These are phyloP conservation scores for Catharanthus roseus DNA, from an alignment of 257 asterid genomes.

Conservation along the genomic window DNA sequence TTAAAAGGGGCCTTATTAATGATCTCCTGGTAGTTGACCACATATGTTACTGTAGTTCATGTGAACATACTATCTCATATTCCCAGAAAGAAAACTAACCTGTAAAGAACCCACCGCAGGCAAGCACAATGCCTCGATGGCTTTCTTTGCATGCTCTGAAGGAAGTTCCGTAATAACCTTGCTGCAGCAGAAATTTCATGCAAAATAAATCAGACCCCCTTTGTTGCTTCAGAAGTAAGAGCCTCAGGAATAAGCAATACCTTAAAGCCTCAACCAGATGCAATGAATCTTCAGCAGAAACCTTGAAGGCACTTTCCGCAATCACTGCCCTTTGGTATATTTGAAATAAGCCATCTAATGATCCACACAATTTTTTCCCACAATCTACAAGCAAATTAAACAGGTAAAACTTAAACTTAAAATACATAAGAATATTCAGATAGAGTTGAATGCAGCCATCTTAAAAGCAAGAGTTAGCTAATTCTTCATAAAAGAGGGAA, in stretches of 20 bases:
- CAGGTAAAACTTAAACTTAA: slow-evolving; percentile 4
- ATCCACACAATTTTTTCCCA: slow-evolving; percentile 81
- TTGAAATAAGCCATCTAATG: slow-evolving; percentile 80
- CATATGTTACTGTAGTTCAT: slow-evolving; percentile 24
- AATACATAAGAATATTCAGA: background rate
- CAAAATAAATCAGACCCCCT: slow-evolving; percentile 26
- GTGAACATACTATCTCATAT: slow-evolving; percentile 14
- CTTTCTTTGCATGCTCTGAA: slow-evolving; percentile 86
- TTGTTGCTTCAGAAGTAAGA: slow-evolving; percentile 11
- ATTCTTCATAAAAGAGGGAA: background rate
- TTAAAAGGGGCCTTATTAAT: slow-evolving; percentile 73
- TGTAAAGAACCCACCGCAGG: slow-evolving; percentile 79
- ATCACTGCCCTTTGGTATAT: slow-evolving; percentile 83
- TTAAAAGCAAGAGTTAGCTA: background rate
- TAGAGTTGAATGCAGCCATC: background rate
- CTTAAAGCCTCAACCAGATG: slow-evolving; percentile 95
- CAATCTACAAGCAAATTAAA: slow-evolving; percentile 54
- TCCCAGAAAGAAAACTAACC: slow-evolving; percentile 43
- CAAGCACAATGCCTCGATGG: slow-evolving; percentile 80
- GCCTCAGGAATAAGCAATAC: slow-evolving; percentile 34
- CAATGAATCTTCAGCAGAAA: slow-evolving; percentile 91
- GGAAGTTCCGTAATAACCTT: slow-evolving; percentile 94
- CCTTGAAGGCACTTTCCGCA: slow-evolving; percentile 88
- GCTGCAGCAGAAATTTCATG: slow-evolving; percentile 41
- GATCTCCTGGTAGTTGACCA: slow-evolving; percentile 61